phyloP scores from a whole-genome alignment of 352 stramenopile species.

The Thraustochytrium aureum region DNA sequence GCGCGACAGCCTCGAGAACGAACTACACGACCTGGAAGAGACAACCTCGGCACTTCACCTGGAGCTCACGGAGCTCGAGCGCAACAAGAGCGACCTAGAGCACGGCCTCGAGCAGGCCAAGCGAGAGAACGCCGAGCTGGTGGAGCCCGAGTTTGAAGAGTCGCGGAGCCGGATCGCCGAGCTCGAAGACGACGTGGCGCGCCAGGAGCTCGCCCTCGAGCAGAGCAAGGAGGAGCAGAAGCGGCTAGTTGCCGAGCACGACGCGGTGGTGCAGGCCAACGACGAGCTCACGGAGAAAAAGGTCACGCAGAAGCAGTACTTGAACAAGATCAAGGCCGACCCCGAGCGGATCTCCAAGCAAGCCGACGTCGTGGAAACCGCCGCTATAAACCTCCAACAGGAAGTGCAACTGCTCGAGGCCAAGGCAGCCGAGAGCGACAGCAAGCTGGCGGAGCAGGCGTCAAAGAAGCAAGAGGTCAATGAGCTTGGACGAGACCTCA shows the following conservation, averaged over 20 bases:
- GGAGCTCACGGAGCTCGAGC: conserved; percentile 78
- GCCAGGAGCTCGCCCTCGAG: conserved; percentile 69
- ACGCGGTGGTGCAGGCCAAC: conserved; percentile 45
- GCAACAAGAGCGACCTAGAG: conserved; percentile 70
- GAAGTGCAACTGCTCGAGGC: conserved; percentile 67
- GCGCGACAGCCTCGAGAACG: conserved; percentile 71
- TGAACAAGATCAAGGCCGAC: conserved; percentile 60
- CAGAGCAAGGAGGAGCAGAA: conserved; percentile 61
- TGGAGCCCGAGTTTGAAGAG: conserved; percentile 75
- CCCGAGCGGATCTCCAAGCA: conserved; percentile 77
- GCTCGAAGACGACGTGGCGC: conserved; percentile 63
- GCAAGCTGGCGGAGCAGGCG: conserved; percentile 61
- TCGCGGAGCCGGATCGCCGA: conserved; percentile 68
- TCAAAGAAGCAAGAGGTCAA: conserved; percentile 70
- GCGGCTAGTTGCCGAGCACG: conserved; percentile 68
- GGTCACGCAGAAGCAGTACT: conserved; percentile 28
- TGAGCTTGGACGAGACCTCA: conserved; percentile 71
- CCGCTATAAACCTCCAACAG: conserved; percentile 67
- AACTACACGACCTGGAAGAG: conserved; percentile 71
- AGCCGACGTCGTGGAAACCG: conserved; percentile 75
- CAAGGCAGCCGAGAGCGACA: conserved; percentile 60
- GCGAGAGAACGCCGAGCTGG: conserved; percentile 70
- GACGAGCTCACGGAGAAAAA: conserved; percentile 30
- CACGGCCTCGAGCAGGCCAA: conserved; percentile 71
- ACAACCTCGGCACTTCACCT: conserved; percentile 69